A percentile compares a stretch with the other conserved stretches of the same genome.
These are phyloP conservation scores for Neofusicoccum umdonicola DNA, from an alignment of 2,329 filamentous ascomycete genomes.

Conservation along the genomic window DNA sequence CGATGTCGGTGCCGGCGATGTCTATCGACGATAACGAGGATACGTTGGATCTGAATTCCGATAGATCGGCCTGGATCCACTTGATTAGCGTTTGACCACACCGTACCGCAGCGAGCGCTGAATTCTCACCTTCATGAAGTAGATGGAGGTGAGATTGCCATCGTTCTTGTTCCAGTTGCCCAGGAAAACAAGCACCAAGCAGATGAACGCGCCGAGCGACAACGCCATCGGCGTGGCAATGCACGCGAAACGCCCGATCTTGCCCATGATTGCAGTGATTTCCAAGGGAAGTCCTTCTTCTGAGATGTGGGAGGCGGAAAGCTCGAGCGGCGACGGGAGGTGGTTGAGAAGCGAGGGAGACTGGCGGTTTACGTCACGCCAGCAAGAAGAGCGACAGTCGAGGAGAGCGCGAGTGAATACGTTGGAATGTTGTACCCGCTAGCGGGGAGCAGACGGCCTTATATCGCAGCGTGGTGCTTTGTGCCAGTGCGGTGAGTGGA, in stretches of 20 bases:
- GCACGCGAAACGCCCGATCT: conserved; percentile 76
- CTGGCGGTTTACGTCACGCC: conserved; percentile 4
- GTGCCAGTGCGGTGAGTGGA: conserved; percentile 4
- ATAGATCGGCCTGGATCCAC: conserved; percentile 43
- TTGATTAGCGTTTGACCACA: conserved; percentile 33
- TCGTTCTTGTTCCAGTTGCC: conserved; percentile 55
- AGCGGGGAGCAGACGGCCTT: background rate
- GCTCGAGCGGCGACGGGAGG: background rate
- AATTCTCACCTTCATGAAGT: conserved; percentile 57
- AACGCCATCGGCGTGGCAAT: conserved; percentile 84
- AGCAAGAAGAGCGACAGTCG: background rate
- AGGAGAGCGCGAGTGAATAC: background rate
- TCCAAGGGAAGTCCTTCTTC: background rate
- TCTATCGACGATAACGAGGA: conserved; percentile 31
- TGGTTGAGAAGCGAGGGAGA: conserved; percentile 10
- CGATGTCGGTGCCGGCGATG: conserved; percentile 23
- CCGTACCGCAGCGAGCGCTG: conserved; percentile 24
- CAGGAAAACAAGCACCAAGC: conserved; percentile 58
- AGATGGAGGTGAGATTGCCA: conserved; percentile 49
- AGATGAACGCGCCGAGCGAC: conserved; percentile 73
- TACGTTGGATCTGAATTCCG: conserved; percentile 48
- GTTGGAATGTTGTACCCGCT: background rate
- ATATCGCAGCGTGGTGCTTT: background rate
- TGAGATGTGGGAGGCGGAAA: too few species aligned
- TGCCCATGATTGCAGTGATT: conserved; percentile 54